Percentiles rank a stretch among this genome's conserved stretches.
phyloP scores from a whole-genome alignment of 208 protist genomes.

The Perkinsela sp. region DNA sequence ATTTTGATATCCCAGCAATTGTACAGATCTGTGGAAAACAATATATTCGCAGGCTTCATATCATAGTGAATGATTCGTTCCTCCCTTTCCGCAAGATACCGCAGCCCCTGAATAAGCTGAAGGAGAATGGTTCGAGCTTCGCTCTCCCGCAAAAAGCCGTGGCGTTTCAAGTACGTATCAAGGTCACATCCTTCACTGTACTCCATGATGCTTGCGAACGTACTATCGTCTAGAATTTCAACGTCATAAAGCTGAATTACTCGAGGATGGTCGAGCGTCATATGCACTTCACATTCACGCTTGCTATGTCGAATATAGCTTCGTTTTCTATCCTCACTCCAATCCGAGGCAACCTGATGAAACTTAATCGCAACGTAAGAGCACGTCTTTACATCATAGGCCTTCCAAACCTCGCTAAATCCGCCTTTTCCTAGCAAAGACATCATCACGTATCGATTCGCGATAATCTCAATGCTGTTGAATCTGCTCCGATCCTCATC shows the following conservation, averaged over 20 bases:
- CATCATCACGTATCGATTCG: slow-evolving; percentile 45
- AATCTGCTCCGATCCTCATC: slow-evolving; percentile 5
- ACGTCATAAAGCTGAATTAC: slow-evolving; percentile 51
- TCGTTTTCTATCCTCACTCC: slow-evolving; percentile 39
- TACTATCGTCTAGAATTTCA: slow-evolving; percentile 38
- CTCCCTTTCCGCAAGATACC: slow-evolving; percentile 44
- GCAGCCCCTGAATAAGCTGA: slow-evolving; percentile 64
- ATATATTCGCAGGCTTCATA: slow-evolving; percentile 57
- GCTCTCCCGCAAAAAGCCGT: slow-evolving; percentile 30
- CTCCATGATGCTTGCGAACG: slow-evolving; percentile 76
- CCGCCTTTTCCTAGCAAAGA: slow-evolving; percentile 72
- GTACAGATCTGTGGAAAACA: slow-evolving; percentile 25
- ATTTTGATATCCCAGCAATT: slow-evolving; percentile 63
- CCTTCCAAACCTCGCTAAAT: slow-evolving; percentile 79
- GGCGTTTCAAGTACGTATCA: slow-evolving; percentile 57
- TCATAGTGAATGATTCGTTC: slow-evolving; percentile 71
- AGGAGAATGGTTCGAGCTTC: slow-evolving; percentile 57
- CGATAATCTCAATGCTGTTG: background rate
- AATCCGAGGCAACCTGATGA: slow-evolving; percentile 57
- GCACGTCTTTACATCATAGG: slow-evolving; percentile 47
- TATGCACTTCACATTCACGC: slow-evolving; percentile 74
- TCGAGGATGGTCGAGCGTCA: slow-evolving; percentile 38
- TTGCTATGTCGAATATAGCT: slow-evolving; percentile 69
- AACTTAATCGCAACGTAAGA: slow-evolving; percentile 80
- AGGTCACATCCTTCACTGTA: slow-evolving; percentile 66